Evolutionary conservation across 345 rosid species (phyloP).

Genomic region (Citrus hindsii): DNA sequence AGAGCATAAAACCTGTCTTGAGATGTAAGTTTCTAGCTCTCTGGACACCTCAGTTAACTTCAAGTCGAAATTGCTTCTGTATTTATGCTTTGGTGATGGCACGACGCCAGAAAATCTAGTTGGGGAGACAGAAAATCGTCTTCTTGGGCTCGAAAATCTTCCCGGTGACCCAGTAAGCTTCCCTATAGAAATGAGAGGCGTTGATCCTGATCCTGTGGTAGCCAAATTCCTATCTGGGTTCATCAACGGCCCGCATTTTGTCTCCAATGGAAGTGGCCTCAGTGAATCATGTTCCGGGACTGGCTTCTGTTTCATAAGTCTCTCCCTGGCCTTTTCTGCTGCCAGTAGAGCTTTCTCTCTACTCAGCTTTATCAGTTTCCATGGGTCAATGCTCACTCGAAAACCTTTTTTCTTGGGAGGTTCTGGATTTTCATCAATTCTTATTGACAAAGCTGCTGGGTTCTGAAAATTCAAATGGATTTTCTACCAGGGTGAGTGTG

Average conservation of each 20-base stretch:
- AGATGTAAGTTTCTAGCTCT: constrained; percentile 86
- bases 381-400: constrained; percentile 78
- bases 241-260: constrained; percentile 62
- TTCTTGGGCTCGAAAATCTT: constrained; percentile 75
- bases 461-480: constrained; percentile 37
- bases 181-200: constrained; percentile 46
- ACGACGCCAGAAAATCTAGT: constrained; percentile 32
- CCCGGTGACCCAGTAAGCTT: constrained; percentile 56
- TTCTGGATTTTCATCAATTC: constrained; percentile 66
- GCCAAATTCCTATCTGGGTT: constrained; percentile 42
- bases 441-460: constrained; percentile 57
- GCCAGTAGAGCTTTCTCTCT: constrained; percentile 83
- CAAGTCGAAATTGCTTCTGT: constrained; percentile 77
- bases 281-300: constrained; percentile 40
- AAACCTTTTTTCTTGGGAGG: constrained; percentile 66
- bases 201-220: constrained; percentile 31
- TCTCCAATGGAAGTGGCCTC: constrained; percentile 80
- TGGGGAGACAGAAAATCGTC: constrained; percentile 76
- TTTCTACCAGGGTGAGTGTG: not conserved
- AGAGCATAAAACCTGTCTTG: constrained; percentile 83
- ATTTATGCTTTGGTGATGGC: constrained; percentile 75
- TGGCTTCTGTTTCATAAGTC: constrained; percentile 55
- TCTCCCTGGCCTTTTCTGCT: constrained; percentile 88
- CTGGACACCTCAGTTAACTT: constrained; percentile 83
- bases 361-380: constrained; percentile 78